A percentile compares a stretch with the other conserved stretches of the same genome.
phyloP scores from a whole-genome alignment of 2,329 filamentous ascomycete species.

The Penicillium sp. region DNA sequence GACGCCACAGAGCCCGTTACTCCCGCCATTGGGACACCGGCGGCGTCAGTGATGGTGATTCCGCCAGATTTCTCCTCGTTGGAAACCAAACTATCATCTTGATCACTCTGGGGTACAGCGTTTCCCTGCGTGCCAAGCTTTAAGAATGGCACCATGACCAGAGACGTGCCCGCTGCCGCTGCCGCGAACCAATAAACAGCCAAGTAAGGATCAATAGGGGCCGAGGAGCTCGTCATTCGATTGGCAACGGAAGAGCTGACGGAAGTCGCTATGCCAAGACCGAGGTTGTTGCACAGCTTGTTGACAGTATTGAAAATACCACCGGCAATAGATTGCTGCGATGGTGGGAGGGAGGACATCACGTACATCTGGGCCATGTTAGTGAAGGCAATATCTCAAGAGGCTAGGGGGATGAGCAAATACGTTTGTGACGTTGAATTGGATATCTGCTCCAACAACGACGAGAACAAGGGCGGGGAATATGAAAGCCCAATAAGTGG shows the following conservation, averaged over 20 bases:
- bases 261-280: constrained; percentile 61
- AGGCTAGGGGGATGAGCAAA: constrained; percentile 17
- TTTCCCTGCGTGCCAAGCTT: constrained; percentile 32
- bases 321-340: constrained; percentile 67
- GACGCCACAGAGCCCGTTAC: not conserved
- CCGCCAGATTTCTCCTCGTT: constrained; percentile 1
- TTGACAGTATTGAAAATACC: constrained; percentile 70
- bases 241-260: constrained; percentile 25
- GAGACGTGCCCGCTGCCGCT: constrained; percentile 27
- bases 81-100: not conserved
- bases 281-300: constrained; percentile 61
- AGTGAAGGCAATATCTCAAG: not conserved
- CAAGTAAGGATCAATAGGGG: constrained; percentile 30
- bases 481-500: constrained; percentile 66
- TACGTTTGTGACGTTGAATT: constrained; percentile 71
- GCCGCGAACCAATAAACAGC: constrained; percentile 33
- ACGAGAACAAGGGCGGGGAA: constrained; percentile 64
- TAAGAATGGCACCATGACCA: constrained; percentile 33
- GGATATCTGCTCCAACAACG: constrained; percentile 68
- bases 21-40: not conserved
- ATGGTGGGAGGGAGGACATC: constrained; percentile 62
- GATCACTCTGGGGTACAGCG: not conserved
- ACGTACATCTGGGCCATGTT: constrained; percentile 62
- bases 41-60: not conserved
- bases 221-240: constrained; percentile 17